These are phyloP conservation scores for Leccinum subtestaceum DNA, from an alignment of 768 basidiomycete species.

Conservation along the genomic window DNA sequence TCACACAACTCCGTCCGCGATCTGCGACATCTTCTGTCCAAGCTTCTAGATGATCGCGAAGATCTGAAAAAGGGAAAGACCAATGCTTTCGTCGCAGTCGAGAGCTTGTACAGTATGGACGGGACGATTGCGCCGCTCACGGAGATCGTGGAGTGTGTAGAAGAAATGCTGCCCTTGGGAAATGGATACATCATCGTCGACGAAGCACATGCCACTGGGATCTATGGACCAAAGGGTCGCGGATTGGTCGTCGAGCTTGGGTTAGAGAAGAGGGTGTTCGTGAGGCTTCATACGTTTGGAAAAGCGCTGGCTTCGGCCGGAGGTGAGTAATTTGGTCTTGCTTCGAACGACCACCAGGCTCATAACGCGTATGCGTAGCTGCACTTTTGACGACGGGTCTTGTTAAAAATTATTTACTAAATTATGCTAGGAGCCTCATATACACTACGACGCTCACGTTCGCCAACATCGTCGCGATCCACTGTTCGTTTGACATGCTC, in stretches of 20 bases:
- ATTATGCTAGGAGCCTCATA: conserved; percentile 88
- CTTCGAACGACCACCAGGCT: not conserved
- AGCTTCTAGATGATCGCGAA: conserved; percentile 37
- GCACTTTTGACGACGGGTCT: conserved; percentile 70
- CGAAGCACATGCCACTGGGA: conserved; percentile 90
- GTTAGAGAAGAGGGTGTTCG: conserved; percentile 67
- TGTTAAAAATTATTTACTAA: conserved; percentile 81
- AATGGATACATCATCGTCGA: conserved; percentile 82
- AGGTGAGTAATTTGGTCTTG: conserved; percentile 48
- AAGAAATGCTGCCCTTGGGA: conserved; percentile 55
- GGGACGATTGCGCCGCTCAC: conserved; percentile 81
- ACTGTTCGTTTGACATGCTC: conserved; percentile 78
- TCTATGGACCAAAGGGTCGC: conserved; percentile 77
- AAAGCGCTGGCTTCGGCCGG: conserved; percentile 86
- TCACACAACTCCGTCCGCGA: conserved; percentile 65
- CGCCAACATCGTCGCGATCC: conserved; percentile 70
- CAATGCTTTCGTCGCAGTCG: conserved; percentile 78
- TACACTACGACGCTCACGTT: conserved; percentile 87
- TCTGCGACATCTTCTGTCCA: conserved; percentile 44
- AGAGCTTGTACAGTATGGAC: conserved; percentile 95
- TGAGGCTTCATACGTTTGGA: conserved; percentile 87
- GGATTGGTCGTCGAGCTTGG: conserved; percentile 73
- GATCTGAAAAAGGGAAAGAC: conserved; percentile 38
- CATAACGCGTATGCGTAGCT: conserved; percentile 40
- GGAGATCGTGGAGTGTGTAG: conserved; percentile 61